Evolutionary conservation across 495 filamentous ascomycete species (phyloP), one percentile per base, ranked within the genome.

Genomic region (Neurospora tetrasperma): DNA sequence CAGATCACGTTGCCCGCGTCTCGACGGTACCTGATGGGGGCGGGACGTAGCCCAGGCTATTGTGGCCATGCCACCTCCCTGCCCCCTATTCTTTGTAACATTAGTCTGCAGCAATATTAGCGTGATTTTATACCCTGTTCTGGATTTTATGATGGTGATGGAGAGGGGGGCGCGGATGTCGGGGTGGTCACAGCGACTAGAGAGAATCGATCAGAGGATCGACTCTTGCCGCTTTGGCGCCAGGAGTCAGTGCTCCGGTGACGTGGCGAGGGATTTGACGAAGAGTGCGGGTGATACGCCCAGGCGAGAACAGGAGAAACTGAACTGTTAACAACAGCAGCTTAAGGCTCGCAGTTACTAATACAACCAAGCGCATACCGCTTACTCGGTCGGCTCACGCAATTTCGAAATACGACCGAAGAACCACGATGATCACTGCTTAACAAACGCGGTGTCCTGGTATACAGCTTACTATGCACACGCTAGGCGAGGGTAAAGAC

Each of bases 1-100:
- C 68, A 18, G 46, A 20, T 39, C 73, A 39, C 7, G 54, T 74
- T 1, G 48, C 71, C 23, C 73, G 27, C 4, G 73, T 59, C 12
- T 70, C 71, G 48, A 66, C 69, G 18, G 42, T 69, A 4, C 73
- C 73, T 35, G 69, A 76, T 70, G 73, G 75, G 41, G 75, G 76
- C 0, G 76, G 75, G 38, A 75, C 76, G 5, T 78, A 74, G 62
- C 42, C 42, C 7, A 4, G 20, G 39, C 20, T 18, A 27, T 16
- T 38, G 54, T 66, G 54, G 54, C 54, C 11, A 38, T 66, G 54
- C 54, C 54, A 35, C 54, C 12, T 16, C 54, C 54, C 27, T 1
- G 8, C 54, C 54, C 31, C 14, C 23, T 1, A 7, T 66, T 66
- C 54, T 38, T 66, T 66, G 54, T 66, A 66, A 31, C 14, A 66